Evolutionary conservation across 2,329 filamentous ascomycete species (phyloP), one percentile per base, ranked within the genome.

Genomic region (Neofusicoccum sp.): DNA sequence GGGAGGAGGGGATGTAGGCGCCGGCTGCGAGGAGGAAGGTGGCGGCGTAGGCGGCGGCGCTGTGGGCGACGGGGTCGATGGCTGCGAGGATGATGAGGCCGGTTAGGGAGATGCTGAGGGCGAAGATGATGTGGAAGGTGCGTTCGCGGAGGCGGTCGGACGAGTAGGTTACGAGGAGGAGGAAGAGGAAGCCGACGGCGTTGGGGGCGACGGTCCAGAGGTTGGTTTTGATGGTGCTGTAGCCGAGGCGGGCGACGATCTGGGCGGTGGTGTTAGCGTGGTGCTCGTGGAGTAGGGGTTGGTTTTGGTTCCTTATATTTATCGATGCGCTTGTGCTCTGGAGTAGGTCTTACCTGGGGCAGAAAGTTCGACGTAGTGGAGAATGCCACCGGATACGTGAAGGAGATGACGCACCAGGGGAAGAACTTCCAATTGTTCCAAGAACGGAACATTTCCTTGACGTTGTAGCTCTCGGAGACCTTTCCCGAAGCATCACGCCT

Each of bases 381-480:
- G 64, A 80, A 82, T 0, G 79, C 79, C 1, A 82, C 78, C 0
- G 79, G 77, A 60, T 81, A 82, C 0, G 78, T 80, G 64, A 81
- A 78, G 3, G 73, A 70, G 58, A 81, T 79, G 36, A 80, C 65
- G 60, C 74, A 77, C 77, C 78, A 80, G 0, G 77, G 65, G 1
- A 73, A 67, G 51, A 82, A 78, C 60, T 77, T 74, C 73, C 72
- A 74, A 16, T 70, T 71, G 40, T 69, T 73, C 78, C 78, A 82
- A 2, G 71, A 72, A 20, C 68, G 67, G 63, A 82, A 81, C 41
- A 74, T 77, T 30, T 76, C 73, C 14, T 70, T 71, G 4, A 79
- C 33, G 62, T 70, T 73, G 59, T 82, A 79, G 20, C 68, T 63
- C 12, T 69, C 73, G 31, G 70, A 71, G 0, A 78, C 66, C 6